A percentile compares a stretch with the other conserved stretches of the same genome.
These are phyloP conservation scores for Yamadazyma dendronema DNA, from an alignment of 1,139 yeast species.

Conservation along the genomic window DNA sequence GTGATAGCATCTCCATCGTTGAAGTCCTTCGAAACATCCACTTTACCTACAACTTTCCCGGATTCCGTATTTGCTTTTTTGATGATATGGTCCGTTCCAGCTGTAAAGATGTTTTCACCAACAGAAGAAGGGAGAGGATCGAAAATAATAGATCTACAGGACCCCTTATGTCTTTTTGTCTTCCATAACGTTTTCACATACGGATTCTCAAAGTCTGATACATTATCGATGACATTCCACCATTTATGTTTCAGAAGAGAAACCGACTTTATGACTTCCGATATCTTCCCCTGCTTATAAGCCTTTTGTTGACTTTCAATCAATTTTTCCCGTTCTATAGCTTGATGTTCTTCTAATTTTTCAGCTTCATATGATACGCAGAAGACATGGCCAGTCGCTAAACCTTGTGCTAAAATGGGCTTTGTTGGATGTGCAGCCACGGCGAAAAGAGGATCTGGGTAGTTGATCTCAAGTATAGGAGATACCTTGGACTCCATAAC, in stretches of 20 bases:
- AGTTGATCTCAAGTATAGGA: constrained; percentile 54
- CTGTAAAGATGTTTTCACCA: constrained; percentile 60
- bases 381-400: constrained; percentile 75
- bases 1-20: constrained; percentile 41
- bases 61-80: constrained; percentile 72
- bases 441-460: constrained; percentile 66
- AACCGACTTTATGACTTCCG: constrained; percentile 29
- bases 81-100: constrained; percentile 77
- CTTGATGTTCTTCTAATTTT: constrained; percentile 34
- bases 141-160: constrained; percentile 73
- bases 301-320: constrained; percentile 24
- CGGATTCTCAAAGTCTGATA: constrained; percentile 21
- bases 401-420: constrained; percentile 65
- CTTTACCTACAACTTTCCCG: constrained; percentile 73
- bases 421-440: constrained; percentile 77
- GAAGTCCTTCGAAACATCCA: constrained; percentile 26
- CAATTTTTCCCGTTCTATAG: constrained; percentile 21
- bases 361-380: constrained; percentile 55
- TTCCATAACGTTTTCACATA: constrained; percentile 60
- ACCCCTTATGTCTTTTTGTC: constrained; percentile 87
- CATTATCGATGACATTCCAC: constrained; percentile 49
- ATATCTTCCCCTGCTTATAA: constrained; percentile 26
- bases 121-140: constrained; percentile 48
- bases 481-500: constrained; percentile 37
- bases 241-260: constrained; percentile 43